Base-by-base conservation (phyloP, 1,139 yeast species). In the Blastobotrys buckinghamii region DNA sequence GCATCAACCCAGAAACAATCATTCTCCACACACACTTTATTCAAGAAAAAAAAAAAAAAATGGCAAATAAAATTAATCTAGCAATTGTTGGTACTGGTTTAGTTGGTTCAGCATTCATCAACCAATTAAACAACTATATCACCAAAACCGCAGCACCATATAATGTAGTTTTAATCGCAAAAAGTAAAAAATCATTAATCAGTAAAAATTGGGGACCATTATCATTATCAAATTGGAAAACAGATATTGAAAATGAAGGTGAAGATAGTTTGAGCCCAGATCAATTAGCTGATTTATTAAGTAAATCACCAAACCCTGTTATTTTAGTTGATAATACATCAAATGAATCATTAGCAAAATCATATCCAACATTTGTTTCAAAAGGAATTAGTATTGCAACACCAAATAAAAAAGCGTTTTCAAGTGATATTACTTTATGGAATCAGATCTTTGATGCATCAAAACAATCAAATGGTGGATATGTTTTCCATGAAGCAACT, bases 401-500 rank as follows among this genome's bases (percentile, higher is more conserved):
- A 39, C 98, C 99, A 58, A 92, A 94, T 76, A 92, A 92, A 70
- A 94, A 92, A 75, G 98, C 95, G 0, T 92, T 92, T 62, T 89
- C 97, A n/a, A 77, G 92, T 38, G 83, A 80, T 48, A 70, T 85
- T 55, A 68, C 74, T 17, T 70, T 81, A 15, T 92, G 97, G 97
- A 78, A 85, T 52, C 75, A 78, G 48, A 81, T 94, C 50, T 88
- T 86, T 62, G 66, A 71, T 37, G 64, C 67, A 8, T 55, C 66
- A 24, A 73, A 80, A 37, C 64, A 68, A 38, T 72, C 75, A 42
- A 70, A 72, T 32, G 85, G 84, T 45, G 95, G 95, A 35, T 75
- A 90, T 55, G 95, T 89, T 41, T 90, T 88, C 74, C 98, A 92
- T 64, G 98, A 94, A 74, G 95, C 97, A 46, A 87, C 97, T n/a